Evolutionary conservation across 192 early-diverging fungal species (phyloP), one percentile per base, ranked within the genome.

Genomic region (Mortierella claussenii): DNA sequence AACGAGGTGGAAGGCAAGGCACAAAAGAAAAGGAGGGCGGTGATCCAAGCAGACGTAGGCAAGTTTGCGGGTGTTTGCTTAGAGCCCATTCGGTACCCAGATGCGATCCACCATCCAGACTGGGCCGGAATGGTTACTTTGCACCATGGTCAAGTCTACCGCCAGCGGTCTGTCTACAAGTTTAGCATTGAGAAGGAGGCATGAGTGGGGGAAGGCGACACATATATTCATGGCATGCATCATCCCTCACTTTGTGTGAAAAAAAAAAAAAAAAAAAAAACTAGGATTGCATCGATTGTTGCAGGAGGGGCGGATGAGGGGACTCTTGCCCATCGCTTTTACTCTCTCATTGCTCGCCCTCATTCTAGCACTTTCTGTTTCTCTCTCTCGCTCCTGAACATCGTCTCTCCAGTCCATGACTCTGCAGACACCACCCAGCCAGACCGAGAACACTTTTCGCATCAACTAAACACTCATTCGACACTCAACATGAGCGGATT

Each of bases 21-120:
- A 40, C 3, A 15, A 57, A 74, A 23, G 88, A 76, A 17, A 89
- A 85, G 47, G 63, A 65, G 13, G 7, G 8, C 37, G 37, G 63
- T 47, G 61, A 82, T 51, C 62, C 44, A 82, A 5, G 81, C 74
- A 2, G 51, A 54, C 2, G 89, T 93, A 65, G 86, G 79, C 15
- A 78, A 81, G 50, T 86, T 91, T 52, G 60, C 89, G 7, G 94
- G 88, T 0, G 80, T 96, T 32, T 92, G 90, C 65, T 70, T 92
- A 11, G 91, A 92, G 46, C 80, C 88, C n/a, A 81, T 82, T 40
- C 80, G 84, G 21, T 85, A 84, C 36, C 82, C 88, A 7, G 87
- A 92, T 71, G 89, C 89, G 11, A 75, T 75, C 28, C 71, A 75
- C 43, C 63, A 66, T 27, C 71, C 44, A 1, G 57, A 66, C 18